Evolutionary conservation across 2,329 filamentous ascomycete species (phyloP).

Genomic region (Talaromyces marneffei): DNA sequence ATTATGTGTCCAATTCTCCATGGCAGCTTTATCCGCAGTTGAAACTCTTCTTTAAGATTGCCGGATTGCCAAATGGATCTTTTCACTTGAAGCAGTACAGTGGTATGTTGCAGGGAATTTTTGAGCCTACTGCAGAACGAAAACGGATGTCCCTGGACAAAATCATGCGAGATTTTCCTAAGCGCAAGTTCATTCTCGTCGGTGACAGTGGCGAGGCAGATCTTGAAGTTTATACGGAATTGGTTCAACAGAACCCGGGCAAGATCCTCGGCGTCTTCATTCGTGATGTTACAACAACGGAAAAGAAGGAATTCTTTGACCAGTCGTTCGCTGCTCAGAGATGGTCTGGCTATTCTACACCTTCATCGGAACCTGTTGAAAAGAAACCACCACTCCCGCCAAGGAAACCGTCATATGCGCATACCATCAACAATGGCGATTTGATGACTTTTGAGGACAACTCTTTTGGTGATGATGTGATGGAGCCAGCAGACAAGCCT

Average conservation of each 20-base stretch:
- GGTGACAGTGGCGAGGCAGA: constrained; percentile 97
- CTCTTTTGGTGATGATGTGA: constrained; percentile 25
- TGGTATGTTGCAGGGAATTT: constrained; percentile 96
- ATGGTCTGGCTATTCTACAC: not conserved
- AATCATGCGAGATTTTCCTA: constrained; percentile 82
- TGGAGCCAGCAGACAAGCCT: constrained; percentile 14
- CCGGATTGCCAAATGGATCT: constrained; percentile 76
- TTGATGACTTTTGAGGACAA: constrained; percentile 24
- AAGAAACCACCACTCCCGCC: constrained; percentile 38
- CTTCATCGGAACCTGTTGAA: constrained; percentile 21
- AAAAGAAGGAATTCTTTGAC: constrained; percentile 72
- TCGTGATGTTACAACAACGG: constrained; percentile 82
- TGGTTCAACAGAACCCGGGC: constrained; percentile 77
- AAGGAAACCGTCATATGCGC: constrained; percentile 24
- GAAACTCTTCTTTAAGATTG: constrained; percentile 73
- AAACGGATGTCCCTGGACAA: constrained; percentile 84
- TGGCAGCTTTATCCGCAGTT: constrained; percentile 95
- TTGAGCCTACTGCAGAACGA: constrained; percentile 91
- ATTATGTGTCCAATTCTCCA: constrained; percentile 98
- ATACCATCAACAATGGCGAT: constrained; percentile 17
- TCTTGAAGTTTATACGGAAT: constrained; percentile 91
- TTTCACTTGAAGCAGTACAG: constrained; percentile 95
- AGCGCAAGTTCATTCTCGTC: constrained; percentile 81
- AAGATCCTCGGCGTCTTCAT: constrained; percentile 86
- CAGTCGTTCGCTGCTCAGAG: constrained; percentile 43